Evolutionary conservation across 768 basidiomycete genomes (phyloP).

Genomic region (Porphyrellus cyaneotinctus): DNA sequence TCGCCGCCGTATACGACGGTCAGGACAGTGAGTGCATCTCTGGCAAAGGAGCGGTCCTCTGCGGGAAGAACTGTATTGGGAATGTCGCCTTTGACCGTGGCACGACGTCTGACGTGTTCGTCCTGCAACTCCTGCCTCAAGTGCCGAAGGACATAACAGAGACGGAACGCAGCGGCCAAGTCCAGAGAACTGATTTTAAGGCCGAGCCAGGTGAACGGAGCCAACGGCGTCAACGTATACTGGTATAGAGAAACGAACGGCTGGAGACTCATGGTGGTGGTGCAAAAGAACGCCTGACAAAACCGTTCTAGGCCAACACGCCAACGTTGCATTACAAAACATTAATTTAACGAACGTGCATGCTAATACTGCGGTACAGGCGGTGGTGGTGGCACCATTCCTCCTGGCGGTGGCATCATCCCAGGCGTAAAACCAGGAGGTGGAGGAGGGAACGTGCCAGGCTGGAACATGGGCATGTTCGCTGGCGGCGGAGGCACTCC

Average conservation of each 20-base stretch:
- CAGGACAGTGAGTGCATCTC: constrained; percentile 53
- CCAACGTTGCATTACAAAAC: background rate
- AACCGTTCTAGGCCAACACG: constrained; percentile 1
- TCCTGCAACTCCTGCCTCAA: constrained; percentile 48
- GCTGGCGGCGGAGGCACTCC: constrained; percentile 30
- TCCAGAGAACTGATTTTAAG: constrained; percentile 59
- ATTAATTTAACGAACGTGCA: constrained; percentile 8
- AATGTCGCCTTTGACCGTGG: constrained; percentile 23
- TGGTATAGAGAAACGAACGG: constrained; percentile 51
- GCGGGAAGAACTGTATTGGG: constrained; percentile 22
- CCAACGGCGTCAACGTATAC: constrained; percentile 52
- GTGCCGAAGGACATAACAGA: constrained; percentile 67
- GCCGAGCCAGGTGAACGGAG: constrained; percentile 67
- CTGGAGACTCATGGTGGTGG: constrained; percentile 30
- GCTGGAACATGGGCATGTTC: constrained; percentile 45
- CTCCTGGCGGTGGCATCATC: constrained; percentile 32
- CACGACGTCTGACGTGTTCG: constrained; percentile 40
- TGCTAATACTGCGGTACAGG: constrained; percentile 35
- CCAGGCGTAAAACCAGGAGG: constrained; percentile 63
- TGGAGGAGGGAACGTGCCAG: constrained; percentile 54
- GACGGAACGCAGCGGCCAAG: constrained; percentile 60
- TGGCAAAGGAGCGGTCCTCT: constrained; percentile 54
- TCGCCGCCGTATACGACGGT: constrained; percentile 80
- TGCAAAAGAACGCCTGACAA: background rate
- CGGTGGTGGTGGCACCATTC: constrained; percentile 43